Base-by-base conservation (phyloP, 164 flowering plant species). In the Santalum album region DNA sequence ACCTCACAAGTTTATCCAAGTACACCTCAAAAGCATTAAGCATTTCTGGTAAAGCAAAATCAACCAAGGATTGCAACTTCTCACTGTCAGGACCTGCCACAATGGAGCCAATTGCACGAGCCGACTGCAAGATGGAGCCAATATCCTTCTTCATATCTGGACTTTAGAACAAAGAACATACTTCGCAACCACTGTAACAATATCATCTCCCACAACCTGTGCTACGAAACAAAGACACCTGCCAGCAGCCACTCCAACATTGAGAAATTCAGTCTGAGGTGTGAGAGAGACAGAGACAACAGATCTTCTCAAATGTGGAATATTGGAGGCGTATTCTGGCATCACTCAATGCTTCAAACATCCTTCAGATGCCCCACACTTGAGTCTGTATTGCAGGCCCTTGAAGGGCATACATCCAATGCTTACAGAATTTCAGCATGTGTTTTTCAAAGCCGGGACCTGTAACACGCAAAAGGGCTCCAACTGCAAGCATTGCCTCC, bases 191-290 rank as follows among this genome's bases (percentile, higher is more conserved):
- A 78, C 76, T 10, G 81, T 81, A 22, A 78, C 83, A 56, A 80
- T 61, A 51, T 80, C 86, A 63, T 80, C 86, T 4, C 79, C 81
- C 16, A 78, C 83, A 22, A 82, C 77, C 46, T 75, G 60, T 42
- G 83, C 83, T 21, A 78, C 81, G 66, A 80, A 67, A 10, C 81
- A 81, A 43, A 80, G 65, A 60, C 86, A 80, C 18, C 82, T 78
- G 6, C 86, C 83, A n/a, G 82, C 81, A 53, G 83, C 86, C 86
- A 80, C 78, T 12, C 83, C 78, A 65, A 76, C 62, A 49, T 80
- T 80, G n/a, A n/a, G n/a, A n/a, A n/a, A n/a, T n/a, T n/a, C n/a
- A n/a, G n/a, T n/a, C n/a, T n/a, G n/a, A n/a, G n/a, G n/a, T n/a
- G n/a, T n/a, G n/a, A n/a, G n/a, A n/a, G n/a, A n/a, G n/a, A n/a